These are phyloP conservation scores for Venturiaceae sp. DNA, from an alignment of 2,329 filamentous ascomycete species.

Conservation along the genomic window DNA sequence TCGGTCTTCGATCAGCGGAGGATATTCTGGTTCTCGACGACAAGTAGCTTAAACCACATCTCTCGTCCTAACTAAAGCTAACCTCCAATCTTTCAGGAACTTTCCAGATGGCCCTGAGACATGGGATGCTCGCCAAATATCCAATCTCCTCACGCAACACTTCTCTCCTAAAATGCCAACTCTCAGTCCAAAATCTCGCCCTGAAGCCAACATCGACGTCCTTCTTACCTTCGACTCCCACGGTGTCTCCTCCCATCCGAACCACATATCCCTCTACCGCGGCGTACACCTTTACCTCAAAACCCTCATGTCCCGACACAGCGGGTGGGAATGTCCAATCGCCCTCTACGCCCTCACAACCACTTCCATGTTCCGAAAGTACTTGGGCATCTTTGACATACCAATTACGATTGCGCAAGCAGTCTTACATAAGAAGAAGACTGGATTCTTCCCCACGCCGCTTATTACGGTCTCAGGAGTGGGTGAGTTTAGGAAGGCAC, in stretches of 20 bases:
- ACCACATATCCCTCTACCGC: conserved; percentile 82
- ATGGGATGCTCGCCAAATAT: conserved; percentile 66
- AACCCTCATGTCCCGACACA: conserved; percentile 51
- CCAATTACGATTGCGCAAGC: conserved; percentile 58
- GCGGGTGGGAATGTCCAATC: conserved; percentile 62
- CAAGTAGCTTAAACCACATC: conserved; percentile 35
- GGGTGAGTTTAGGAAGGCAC: conserved; percentile 54
- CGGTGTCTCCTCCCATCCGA: conserved; percentile 82
- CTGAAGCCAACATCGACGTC: conserved; percentile 57
- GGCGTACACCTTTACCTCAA: conserved; percentile 67
- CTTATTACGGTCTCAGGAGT: conserved; percentile 66
- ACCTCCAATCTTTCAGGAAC: conserved; percentile 31
- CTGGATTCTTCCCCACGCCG: conserved; percentile 42
- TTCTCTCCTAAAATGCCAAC: conserved; percentile 53
- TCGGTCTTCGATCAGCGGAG: conserved; percentile 65
- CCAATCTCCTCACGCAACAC: conserved; percentile 57
- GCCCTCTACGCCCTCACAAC: conserved; percentile 77
- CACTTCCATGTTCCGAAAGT: conserved; percentile 69
- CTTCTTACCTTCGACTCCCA: conserved; percentile 81
- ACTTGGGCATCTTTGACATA: conserved; percentile 65
- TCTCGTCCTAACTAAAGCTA: not conserved
- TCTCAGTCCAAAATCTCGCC: conserved; percentile 25
- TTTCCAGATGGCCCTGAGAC: conserved; percentile 73
- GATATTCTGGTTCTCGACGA: conserved; percentile 83
- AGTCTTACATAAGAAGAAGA: conserved; percentile 37